Conservation (phyloP, 2,329 filamentous ascomycete species). For the Neonectria coccinea region DNA sequence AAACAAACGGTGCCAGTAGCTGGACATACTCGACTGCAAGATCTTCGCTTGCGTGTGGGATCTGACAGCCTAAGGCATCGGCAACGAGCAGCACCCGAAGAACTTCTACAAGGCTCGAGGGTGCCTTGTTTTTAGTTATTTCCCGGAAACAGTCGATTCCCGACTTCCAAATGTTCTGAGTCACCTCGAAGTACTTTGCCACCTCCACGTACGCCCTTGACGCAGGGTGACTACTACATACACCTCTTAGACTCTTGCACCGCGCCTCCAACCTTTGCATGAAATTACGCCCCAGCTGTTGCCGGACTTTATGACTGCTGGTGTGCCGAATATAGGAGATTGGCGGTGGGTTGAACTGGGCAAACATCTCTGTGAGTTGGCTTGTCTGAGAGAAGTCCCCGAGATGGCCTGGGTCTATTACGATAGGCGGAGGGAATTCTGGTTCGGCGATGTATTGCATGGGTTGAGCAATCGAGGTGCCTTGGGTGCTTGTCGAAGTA, state of each 20-base stretch:
- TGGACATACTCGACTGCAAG: conserved; percentile 29
- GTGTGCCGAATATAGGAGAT: conserved; percentile 28
- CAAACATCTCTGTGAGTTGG: not conserved
- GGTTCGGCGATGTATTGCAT: not conserved
- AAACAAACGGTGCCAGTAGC: not conserved
- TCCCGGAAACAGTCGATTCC: conserved; percentile 34
- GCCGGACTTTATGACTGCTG: conserved; percentile 17
- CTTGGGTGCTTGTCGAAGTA: conserved; percentile 4
- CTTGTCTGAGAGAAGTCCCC: not conserved
- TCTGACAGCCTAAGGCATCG: conserved; percentile 36
- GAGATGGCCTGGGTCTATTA: not conserved
- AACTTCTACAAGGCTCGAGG: conserved; percentile 24
- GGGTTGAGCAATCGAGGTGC: not conserved
- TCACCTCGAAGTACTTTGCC: conserved; percentile 15
- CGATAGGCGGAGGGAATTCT: not conserved
- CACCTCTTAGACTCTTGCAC: conserved; percentile 18
- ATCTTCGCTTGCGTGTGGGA: conserved; percentile 11
- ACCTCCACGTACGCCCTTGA: conserved; percentile 17
- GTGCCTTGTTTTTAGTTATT: conserved; percentile 33
- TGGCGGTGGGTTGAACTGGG: not conserved
- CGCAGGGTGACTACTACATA: conserved; percentile 15
- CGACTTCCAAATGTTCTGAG: conserved; percentile 21
- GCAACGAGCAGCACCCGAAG: conserved; percentile 38
- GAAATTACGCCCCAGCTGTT: conserved; percentile 26
- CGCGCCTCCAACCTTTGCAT: conserved; percentile 26